These are phyloP conservation scores for Ceriops tagal DNA, from an alignment of 345 rosid species.

Conservation along the genomic window DNA sequence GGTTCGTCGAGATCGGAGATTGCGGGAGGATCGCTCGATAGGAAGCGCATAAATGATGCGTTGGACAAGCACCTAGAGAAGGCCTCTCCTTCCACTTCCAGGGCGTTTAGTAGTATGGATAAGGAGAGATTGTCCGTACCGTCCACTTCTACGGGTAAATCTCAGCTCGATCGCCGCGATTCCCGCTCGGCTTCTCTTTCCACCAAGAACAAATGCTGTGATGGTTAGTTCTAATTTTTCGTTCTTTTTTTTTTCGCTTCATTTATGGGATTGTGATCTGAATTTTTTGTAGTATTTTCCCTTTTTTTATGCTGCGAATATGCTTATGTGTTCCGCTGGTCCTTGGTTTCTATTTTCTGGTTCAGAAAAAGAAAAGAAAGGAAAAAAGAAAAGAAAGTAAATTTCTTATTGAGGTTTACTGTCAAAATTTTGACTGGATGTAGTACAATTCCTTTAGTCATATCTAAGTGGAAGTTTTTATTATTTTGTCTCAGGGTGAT, in stretches of 20 bases:
- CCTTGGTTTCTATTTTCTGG: neutral
- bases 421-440: no score
- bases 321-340: no score
- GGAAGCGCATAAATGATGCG: constrained; percentile 82
- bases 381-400: no score
- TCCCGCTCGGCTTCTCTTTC: constrained; percentile 48
- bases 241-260: neutral
- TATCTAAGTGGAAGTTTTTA: no score
- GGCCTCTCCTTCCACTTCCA: constrained; percentile 83
- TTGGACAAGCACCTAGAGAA: constrained; percentile 89
- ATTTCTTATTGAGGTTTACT: no score
- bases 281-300: neutral
- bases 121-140: constrained; percentile 58
- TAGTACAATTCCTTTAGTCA: no score
- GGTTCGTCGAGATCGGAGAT: constrained; percentile 77
- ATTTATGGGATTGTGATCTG: neutral
- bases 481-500: no score
- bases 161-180: constrained; percentile 59
- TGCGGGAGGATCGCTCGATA: constrained; percentile 67
- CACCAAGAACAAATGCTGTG: constrained; percentile 59
- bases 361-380: no score
- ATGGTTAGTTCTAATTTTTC: constrained; percentile 37
- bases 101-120: constrained; percentile 56
- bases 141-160: constrained; percentile 70
- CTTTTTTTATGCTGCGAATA: no score